These are phyloP conservation scores for Murraya paniculata DNA, from an alignment of 345 rosid species.

Conservation along the genomic window DNA sequence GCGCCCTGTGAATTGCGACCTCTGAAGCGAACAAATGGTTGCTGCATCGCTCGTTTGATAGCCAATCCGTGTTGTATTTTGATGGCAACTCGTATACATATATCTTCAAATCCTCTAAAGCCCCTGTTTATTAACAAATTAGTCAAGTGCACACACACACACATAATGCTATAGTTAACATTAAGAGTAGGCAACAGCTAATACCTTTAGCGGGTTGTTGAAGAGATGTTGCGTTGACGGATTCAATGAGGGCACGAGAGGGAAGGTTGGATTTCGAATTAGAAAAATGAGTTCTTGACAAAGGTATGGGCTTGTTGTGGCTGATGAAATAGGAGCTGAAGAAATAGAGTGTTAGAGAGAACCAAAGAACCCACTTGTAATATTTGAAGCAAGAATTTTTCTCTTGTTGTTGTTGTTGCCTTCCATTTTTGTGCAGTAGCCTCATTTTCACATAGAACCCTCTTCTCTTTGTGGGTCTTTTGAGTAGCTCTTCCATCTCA, in stretches of 20 bases:
- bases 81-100: conserved; percentile 77
- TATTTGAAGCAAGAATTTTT: conserved; percentile 46
- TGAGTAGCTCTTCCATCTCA: conserved; percentile 41
- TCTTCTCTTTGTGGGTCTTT: conserved; percentile 36
- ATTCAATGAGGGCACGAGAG: conserved; percentile 73
- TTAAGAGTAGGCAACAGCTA: too few species aligned
- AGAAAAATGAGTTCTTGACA: conserved; percentile 34
- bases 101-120: conserved; percentile 64
- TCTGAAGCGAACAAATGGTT: conserved; percentile 90
- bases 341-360: conserved; percentile 69
- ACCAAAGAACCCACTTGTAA: conserved; percentile 86
- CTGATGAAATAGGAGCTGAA: conserved; percentile 60
- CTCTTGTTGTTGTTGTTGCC: conserved; percentile 29
- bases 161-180: too few species aligned
- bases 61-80: conserved; percentile 75
- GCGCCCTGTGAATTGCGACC: conserved; percentile 81
- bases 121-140: conserved; percentile 19
- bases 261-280: conserved; percentile 41
- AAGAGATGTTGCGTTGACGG: conserved; percentile 32
- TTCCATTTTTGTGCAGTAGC: conserved; percentile 37
- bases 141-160: too few species aligned
- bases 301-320: conserved; percentile 45
- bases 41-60: conserved; percentile 73
- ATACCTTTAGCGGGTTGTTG: conserved; percentile 19
- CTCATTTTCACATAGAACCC: conserved; percentile 53